Percentiles rank a stretch among this genome's conserved stretches.
Conservation (phyloP, 768 basidiomycete genomes). For the Agrocybe praecox region DNA sequence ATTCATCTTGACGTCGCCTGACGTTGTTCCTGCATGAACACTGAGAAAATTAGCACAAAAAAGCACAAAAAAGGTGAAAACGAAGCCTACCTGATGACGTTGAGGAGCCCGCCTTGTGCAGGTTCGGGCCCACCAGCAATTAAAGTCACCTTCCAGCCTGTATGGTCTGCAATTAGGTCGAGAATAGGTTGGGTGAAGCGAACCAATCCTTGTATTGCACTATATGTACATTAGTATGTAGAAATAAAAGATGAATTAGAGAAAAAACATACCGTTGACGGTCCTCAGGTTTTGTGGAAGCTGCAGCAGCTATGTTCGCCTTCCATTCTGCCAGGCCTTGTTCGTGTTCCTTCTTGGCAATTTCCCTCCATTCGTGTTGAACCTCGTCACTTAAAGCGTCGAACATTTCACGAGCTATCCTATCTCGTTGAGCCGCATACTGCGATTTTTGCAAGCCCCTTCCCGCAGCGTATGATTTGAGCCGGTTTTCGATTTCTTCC, state of each 20-base stretch:
- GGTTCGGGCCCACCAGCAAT: no score
- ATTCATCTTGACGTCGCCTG: no score
- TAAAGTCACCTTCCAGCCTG: no score
- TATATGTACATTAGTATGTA: neutral
- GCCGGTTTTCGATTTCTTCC: neutral
- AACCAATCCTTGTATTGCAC: neutral
- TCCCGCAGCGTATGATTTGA: neutral
- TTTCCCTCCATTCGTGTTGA: neutral
- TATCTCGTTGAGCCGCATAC: neutral
- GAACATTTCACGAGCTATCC: constrained; percentile 2
- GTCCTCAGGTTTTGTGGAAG: constrained; percentile 4
- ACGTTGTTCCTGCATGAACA: no score
- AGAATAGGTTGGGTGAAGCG: constrained; percentile 4
- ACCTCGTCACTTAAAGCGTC: neutral
- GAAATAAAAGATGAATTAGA: neutral
- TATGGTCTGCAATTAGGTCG: no score
- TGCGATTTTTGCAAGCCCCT: neutral
- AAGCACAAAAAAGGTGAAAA: no score
- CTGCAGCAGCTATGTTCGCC: neutral
- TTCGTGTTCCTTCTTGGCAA: constrained; percentile 4
- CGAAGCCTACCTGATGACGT: no score
- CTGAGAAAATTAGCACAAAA: no score
- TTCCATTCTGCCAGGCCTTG: constrained; percentile 3
- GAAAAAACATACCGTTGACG: constrained; percentile 12
- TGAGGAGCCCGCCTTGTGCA: no score